Evolutionary conservation across 2,329 filamentous ascomycete genomes (phyloP).

Genomic region (Diplodia sapinea): DNA sequence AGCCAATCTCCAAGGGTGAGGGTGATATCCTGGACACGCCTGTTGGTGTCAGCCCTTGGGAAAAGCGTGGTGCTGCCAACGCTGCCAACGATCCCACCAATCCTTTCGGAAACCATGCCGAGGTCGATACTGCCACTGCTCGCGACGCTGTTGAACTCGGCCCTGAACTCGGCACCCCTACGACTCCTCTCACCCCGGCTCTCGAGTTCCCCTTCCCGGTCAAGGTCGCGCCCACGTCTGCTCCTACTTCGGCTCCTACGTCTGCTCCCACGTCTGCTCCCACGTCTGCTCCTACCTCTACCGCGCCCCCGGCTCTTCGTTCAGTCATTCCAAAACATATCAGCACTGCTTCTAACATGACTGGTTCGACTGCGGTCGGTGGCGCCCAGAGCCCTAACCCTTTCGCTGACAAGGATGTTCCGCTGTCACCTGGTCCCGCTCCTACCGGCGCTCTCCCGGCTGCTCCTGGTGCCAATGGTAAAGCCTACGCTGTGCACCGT

Average conservation of each 20-base stretch:
- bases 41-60: conserved; percentile 44
- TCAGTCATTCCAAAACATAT: conserved; percentile 3
- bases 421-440: conserved; percentile 55
- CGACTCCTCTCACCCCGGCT: conserved; percentile 21
- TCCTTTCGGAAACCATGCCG: conserved; percentile 45
- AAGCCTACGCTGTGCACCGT: conserved; percentile 75
- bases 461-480: conserved; percentile 67
- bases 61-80: conserved; percentile 44
- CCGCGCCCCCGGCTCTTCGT: conserved; percentile 1
- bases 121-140: conserved; percentile 41
- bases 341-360: conserved; percentile 30
- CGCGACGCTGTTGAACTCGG: conserved; percentile 29
- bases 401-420: conserved; percentile 29
- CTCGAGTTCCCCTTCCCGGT: conserved; percentile 15
- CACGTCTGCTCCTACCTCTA: conserved; percentile 8
- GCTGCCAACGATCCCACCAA: conserved; percentile 45
- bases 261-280: conserved; percentile 21
- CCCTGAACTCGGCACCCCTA: conserved; percentile 25
- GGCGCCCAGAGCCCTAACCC: neutral
- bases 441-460: conserved; percentile 52
- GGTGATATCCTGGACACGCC: conserved; percentile 18
- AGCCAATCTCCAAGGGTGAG: conserved; percentile 16
- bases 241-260: conserved; percentile 20
- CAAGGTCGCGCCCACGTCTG: conserved; percentile 21
- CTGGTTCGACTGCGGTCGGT: conserved; percentile 37